Evolutionary conservation across 1,139 yeast genomes (phyloP), one percentile per base, ranked within the genome.

Genomic region (Lizanozyma gosingica): DNA sequence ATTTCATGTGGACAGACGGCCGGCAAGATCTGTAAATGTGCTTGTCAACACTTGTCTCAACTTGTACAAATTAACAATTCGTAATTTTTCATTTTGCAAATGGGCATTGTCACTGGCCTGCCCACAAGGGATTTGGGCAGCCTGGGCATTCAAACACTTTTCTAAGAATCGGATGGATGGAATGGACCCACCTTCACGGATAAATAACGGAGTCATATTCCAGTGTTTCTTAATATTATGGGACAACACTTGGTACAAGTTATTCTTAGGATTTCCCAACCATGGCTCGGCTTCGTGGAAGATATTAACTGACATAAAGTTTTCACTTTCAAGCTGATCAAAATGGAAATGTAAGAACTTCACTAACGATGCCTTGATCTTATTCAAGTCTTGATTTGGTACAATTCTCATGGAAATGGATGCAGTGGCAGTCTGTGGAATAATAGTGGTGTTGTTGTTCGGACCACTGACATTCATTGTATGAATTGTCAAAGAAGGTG

Each of bases 91-190:
- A 55, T 92, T 83, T 52, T 81, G 80, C 53, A 92, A 71, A 65
- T 92, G 98, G 1, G 97, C 97, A 55, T 87, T 87, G 57, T 92
- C 98, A 38, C 94, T 80, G 1, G 94, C 77, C 62, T 92, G 98
- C 0, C 98, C 98, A 57, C 97, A 87, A 2, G 98, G 98, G 35
- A 92, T 76, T 59, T 92, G 97, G 1, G 92, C 95, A 1, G 97
- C 97, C 16, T 87, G 85, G 2, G 97, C 96, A 40, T 72, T 60
- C 50, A 92, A 84, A 15, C 76, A 71, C 56, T 83, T 84, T 53
- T 92, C 98, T 49, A 92, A 65, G 47, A 83, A 83, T 45, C 97
- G 63, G 4, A 94, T 80, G 14, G 92, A 82, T 1, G 98, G 97
- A 55, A 92, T 88, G 1, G 96, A 85, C 0, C 98, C 98, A 44